A percentile compares a stretch with the other conserved stretches of the same genome.
phyloP scores from a whole-genome alignment of 495 filamentous ascomycete species.

The Massariosphaeria phaeospora region DNA sequence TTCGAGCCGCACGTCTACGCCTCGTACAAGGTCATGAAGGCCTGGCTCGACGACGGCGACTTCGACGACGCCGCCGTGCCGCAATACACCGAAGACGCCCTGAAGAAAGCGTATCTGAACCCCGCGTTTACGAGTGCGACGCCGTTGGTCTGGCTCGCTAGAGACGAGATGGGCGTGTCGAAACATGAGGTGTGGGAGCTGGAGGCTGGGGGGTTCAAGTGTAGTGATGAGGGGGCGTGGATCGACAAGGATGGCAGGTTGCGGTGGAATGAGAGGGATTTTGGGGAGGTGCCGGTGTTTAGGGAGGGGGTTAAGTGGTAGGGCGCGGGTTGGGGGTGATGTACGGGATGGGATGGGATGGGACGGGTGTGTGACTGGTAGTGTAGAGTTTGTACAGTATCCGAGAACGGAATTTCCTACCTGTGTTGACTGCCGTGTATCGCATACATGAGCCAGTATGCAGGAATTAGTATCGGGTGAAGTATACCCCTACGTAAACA shows the following conservation, averaged over 20 bases:
- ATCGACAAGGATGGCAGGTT: conserved; percentile 77
- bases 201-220: conserved; percentile 60
- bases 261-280: conserved; percentile 66
- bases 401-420: too few species aligned
- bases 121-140: conserved; percentile 60
- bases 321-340: too few species aligned
- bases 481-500: too few species aligned
- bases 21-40: conserved; percentile 26
- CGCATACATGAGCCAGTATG: too few species aligned
- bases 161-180: conserved; percentile 68
- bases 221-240: conserved; percentile 77
- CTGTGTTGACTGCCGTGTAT: too few species aligned
- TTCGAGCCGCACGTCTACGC: conserved; percentile 33
- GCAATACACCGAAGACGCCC: conserved; percentile 23
- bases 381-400: too few species aligned
- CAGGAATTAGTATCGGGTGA: too few species aligned
- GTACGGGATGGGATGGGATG: too few species aligned
- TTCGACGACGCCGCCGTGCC: conserved; percentile 29
- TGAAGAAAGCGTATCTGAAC: conserved; percentile 66
- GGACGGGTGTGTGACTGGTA: too few species aligned
- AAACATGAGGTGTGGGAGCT: conserved; percentile 72
- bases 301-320: conserved; percentile 45
- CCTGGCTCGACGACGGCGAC: conserved; percentile 30
- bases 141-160: conserved; percentile 79
- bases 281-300: conserved; percentile 68